phyloP scores from a whole-genome alignment of 2,329 filamentous ascomycete species.

The Amauroascus niger region DNA sequence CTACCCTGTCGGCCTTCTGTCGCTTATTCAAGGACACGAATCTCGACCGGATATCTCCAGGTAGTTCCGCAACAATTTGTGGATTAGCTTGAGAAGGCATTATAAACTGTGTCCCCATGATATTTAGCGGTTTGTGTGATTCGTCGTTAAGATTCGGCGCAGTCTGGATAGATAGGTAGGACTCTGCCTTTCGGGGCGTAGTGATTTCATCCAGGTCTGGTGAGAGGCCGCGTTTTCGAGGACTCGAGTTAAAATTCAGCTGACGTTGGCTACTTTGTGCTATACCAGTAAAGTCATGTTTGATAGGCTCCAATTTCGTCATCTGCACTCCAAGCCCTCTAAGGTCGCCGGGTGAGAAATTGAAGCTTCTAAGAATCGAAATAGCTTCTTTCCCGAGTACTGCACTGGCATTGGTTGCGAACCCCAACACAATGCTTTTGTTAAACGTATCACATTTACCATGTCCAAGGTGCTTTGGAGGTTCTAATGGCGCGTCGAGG shows the following conservation, averaged over 20 bases:
- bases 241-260: constrained; percentile 55
- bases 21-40: constrained; percentile 51
- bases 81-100: constrained; percentile 73
- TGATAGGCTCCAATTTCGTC: constrained; percentile 80
- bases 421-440: constrained; percentile 72
- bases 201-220: constrained; percentile 43
- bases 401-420: constrained; percentile 67
- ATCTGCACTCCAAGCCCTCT: constrained; percentile 86
- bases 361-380: constrained; percentile 70
- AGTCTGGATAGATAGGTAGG: constrained; percentile 22
- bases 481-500: constrained; percentile 77
- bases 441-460: constrained; percentile 92
- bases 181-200: constrained; percentile 33
- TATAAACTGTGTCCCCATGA: constrained; percentile 82
- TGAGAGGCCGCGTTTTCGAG: constrained; percentile 18
- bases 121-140: constrained; percentile 59
- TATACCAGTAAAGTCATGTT: constrained; percentile 42
- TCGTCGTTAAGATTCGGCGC: constrained; percentile 29
- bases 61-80: constrained; percentile 71
- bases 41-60: constrained; percentile 68
- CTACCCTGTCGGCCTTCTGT: not conserved
- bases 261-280: constrained; percentile 68
- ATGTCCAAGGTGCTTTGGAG: constrained; percentile 86
- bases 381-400: constrained; percentile 71
- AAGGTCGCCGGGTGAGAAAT: constrained; percentile 83